These are phyloP conservation scores for Houttuynia cordata DNA, from an alignment of 164 flowering plant genomes.

Conservation along the genomic window DNA sequence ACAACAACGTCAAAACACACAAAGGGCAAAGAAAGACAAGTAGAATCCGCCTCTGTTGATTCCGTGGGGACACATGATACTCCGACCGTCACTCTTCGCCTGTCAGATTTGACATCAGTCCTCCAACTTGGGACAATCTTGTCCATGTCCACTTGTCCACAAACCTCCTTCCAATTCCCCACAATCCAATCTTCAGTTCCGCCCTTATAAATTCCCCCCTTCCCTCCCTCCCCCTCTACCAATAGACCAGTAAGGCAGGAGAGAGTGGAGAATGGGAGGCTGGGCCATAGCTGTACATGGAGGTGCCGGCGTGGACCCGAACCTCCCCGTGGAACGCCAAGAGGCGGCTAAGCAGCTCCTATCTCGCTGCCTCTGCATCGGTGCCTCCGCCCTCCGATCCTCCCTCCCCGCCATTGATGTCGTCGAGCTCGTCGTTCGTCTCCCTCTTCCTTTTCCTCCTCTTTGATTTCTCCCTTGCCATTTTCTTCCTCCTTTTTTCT, in stretches of 20 bases:
- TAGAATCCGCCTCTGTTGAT: background rate
- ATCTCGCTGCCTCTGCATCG: constrained; percentile 67
- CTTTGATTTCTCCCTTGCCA: no score
- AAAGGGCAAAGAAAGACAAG: background rate
- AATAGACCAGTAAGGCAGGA: no score
- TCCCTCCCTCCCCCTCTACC: no score
- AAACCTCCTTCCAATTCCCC: no score
- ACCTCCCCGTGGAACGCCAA: constrained; percentile 66
- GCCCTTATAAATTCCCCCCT: no score
- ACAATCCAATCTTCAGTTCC: no score
- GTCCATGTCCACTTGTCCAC: no score
- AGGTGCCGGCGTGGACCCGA: constrained; percentile 95
- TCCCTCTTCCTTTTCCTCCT: background rate
- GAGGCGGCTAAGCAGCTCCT: constrained; percentile 74
- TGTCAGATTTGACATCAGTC: no score
- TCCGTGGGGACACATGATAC: background rate
- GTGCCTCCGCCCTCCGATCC: constrained; percentile 69
- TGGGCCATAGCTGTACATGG: constrained; percentile 99
- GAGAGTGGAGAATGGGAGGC: constrained; percentile 30
- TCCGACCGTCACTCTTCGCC: background rate
- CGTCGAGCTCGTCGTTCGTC: constrained; percentile 86
- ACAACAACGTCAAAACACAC: background rate
- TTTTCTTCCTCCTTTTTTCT: background rate
- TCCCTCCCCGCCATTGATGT: constrained; percentile 72
- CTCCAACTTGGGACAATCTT: no score